A percentile compares a stretch with the other conserved stretches of the same genome.
phyloP scores from a whole-genome alignment of 108 stramenopile genomes.

The Nitzschia putrida region DNA sequence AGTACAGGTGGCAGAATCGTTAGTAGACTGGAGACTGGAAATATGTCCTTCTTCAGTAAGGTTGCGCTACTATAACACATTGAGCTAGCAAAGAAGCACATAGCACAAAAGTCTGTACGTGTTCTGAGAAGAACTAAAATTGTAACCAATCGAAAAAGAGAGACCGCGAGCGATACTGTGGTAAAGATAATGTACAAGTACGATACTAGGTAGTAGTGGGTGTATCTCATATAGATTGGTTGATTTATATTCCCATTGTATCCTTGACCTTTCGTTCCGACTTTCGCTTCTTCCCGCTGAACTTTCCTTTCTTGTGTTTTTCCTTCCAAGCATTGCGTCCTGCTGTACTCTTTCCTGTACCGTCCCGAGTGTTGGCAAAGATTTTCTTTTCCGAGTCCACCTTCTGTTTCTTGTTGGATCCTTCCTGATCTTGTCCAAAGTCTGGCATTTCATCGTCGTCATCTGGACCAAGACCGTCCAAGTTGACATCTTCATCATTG shows the following conservation, averaged over 20 bases:
- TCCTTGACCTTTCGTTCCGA: conserved; percentile 48
- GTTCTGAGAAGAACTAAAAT: too few species aligned
- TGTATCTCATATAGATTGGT: too few species aligned
- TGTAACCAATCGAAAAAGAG: too few species aligned
- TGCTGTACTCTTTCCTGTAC: conserved; percentile 81
- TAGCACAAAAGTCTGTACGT: too few species aligned
- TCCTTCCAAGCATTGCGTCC: conserved; percentile 93
- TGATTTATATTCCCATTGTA: conserved; percentile 43
- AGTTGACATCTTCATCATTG: conserved; percentile 66
- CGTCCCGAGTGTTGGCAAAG: conserved; percentile 67
- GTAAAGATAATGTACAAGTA: too few species aligned
- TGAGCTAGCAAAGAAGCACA: too few species aligned
- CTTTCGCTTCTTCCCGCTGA: conserved; percentile 51
- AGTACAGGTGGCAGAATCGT: too few species aligned
- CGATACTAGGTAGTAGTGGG: too few species aligned
- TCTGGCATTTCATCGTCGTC: conserved; percentile 48
- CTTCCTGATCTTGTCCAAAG: conserved; percentile 16
- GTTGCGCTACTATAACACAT: too few species aligned
- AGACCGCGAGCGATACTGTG: too few species aligned
- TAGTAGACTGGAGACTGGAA: too few species aligned
- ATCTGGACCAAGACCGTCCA: conserved; percentile 62
- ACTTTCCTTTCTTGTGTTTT: conserved; percentile 91
- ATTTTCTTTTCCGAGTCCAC: conserved; percentile 63
- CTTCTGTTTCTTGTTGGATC: conserved; percentile 33
- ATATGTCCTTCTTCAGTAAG: too few species aligned